A percentile compares a stretch with the other conserved stretches of the same genome.
phyloP scores from a whole-genome alignment of 805 yeast genomes.

The Candida michaelii region DNA sequence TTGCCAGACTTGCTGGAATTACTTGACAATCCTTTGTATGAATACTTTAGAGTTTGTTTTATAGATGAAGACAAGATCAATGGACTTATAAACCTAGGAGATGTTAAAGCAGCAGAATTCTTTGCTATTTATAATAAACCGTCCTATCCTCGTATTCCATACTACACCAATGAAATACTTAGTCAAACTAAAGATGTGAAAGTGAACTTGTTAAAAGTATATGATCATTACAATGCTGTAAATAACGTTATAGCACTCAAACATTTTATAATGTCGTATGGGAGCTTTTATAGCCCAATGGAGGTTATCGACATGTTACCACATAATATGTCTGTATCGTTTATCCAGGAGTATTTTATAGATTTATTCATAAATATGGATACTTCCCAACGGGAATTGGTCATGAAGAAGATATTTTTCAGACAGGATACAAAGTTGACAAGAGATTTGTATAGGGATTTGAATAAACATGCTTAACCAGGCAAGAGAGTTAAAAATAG shows the following conservation, averaged over 20 bases:
- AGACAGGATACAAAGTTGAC: conserved; percentile 28
- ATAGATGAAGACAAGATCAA: conserved; percentile 6
- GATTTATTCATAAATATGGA: conserved; percentile 21
- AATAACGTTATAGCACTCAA: conserved; percentile 19
- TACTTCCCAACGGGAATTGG: conserved; percentile 16
- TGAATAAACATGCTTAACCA: conserved; percentile 14
- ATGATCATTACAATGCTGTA: conserved; percentile 20
- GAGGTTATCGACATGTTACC: conserved; percentile 34
- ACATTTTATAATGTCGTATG: conserved; percentile 30
- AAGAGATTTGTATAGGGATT: conserved; percentile 21
- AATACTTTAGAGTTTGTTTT: conserved; percentile 12
- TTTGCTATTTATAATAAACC: conserved; percentile 22
- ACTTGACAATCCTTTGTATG: conserved; percentile 6
- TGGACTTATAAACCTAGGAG: conserved; percentile 22
- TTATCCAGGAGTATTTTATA: conserved; percentile 27
- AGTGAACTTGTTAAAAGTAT: conserved; percentile 16
- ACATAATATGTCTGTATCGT: conserved; percentile 27
- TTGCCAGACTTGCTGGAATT: conserved; percentile 2
- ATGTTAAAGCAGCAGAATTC: conserved; percentile 36
- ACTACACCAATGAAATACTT: conserved; percentile 15
- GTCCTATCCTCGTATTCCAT: conserved; percentile 21
- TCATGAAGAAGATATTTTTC: conserved; percentile 27
- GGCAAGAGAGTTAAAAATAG: too few species aligned
- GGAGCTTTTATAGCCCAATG: conserved; percentile 17
- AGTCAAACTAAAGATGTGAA: conserved; percentile 1